Percentiles rank a stretch among this genome's conserved stretches.
Conservation (phyloP, 306 rosid species). For the Geum urbanum region DNA sequence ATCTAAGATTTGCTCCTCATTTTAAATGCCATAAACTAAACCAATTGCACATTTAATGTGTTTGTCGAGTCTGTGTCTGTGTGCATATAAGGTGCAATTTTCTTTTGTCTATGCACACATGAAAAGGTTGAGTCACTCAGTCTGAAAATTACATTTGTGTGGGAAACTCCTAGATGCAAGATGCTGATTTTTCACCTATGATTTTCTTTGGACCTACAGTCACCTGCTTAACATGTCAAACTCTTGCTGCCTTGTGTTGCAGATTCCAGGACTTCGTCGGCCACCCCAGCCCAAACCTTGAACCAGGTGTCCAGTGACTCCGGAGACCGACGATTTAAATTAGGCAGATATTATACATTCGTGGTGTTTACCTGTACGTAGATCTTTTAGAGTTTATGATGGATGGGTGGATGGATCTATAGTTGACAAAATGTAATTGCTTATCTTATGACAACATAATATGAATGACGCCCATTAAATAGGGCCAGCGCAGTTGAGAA, state of each 20-base stretch:
- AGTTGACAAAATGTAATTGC: not conserved
- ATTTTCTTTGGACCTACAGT: too few species aligned
- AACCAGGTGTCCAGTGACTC: constrained; percentile 7
- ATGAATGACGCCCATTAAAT: not conserved
- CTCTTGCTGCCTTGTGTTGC: constrained; percentile 25
- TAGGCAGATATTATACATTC: not conserved
- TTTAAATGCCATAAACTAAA: not conserved
- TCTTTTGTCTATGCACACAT: too few species aligned
- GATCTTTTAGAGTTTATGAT: not conserved
- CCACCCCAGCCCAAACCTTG: constrained; percentile 48
- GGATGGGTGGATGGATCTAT: not conserved
- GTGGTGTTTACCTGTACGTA: not conserved
- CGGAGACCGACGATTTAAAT: not conserved
- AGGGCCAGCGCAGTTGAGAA: not conserved
- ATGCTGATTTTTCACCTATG: too few species aligned
- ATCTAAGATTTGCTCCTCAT: not conserved
- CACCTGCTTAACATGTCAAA: too few species aligned
- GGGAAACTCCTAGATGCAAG: not conserved
- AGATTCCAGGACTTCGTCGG: constrained; percentile 66
- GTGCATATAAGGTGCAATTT: too few species aligned
- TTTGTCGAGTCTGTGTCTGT: not conserved
- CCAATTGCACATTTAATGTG: not conserved
- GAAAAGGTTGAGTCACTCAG: not conserved
- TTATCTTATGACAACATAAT: not conserved
- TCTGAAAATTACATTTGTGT: not conserved